These are phyloP conservation scores for Tulasnella sp. DNA, from an alignment of 768 basidiomycete species.

Conservation along the genomic window DNA sequence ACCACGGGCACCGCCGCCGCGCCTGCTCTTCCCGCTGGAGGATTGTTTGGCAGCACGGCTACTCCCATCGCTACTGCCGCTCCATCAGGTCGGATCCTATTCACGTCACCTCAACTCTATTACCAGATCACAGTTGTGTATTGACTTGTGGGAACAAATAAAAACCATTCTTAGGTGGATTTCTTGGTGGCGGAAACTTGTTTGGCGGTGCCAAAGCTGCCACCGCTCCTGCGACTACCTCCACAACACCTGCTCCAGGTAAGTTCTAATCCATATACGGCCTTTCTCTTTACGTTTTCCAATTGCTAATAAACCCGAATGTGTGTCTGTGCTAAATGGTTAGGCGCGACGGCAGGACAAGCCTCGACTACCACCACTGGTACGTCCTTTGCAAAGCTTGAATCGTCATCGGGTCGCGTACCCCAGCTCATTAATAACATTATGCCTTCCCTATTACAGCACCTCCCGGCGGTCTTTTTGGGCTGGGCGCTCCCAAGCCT, in stretches of 20 bases:
- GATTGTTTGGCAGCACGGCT: constrained; percentile 19
- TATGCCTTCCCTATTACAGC: background rate
- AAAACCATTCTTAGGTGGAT: background rate
- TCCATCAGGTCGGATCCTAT: constrained; percentile 14
- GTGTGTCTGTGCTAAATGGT: constrained; percentile 4
- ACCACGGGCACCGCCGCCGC: constrained; percentile 4
- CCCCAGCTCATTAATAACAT: background rate
- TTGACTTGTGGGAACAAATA: background rate
- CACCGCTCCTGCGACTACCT: background rate
- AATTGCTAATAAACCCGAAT: background rate
- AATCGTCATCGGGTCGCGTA: background rate
- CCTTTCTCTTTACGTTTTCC: background rate
- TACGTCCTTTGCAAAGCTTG: background rate
- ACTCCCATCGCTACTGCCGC: background rate
- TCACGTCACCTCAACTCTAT: background rate
- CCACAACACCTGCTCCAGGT: constrained; percentile 6
- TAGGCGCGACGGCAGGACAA: background rate
- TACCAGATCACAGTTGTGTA: background rate
- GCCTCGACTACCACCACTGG: constrained; percentile 4
- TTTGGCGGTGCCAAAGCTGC: constrained; percentile 8
- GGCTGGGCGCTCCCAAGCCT: background rate
- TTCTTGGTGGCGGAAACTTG: constrained; percentile 17
- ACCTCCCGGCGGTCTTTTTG: background rate
- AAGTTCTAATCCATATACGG: background rate
- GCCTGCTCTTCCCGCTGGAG: constrained; percentile 1